Base-by-base conservation (phyloP, 2,329 filamentous ascomycete genomes). In the Pyrenochaeta sp. region DNA sequence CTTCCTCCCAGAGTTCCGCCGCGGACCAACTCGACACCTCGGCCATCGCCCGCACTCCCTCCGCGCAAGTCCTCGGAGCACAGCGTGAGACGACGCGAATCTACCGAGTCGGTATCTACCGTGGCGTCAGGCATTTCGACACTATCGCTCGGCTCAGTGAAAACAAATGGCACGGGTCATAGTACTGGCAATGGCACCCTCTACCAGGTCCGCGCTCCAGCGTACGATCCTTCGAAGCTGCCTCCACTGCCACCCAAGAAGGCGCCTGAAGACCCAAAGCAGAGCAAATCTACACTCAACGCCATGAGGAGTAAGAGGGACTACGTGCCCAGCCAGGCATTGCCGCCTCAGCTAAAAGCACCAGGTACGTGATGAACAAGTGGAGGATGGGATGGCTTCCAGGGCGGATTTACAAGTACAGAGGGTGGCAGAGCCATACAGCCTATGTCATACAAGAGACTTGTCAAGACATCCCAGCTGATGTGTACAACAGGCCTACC, bases 171-270 rank as follows among this genome's bases (percentile, higher is more conserved):
- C 20, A 72, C 73, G 21, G 75, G 69, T 23, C 58, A 64, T 46
- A 72, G 66, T n/a, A 72, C 73, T 42, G 51, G 69, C 65, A 52
- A 71, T 57, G 73, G 69, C 17, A 58, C 67, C 14, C 43, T 71
- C 20, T 71, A 74, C 51, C 73, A 77, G 37, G 73, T 83, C 42
- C 80, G 81, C 63, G 83, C 85, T 5, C 85, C 86, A 9, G 80
- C 81, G 41, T 88, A 82, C 73, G 83, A 85, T 54, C 81, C 84
- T 43, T 71, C 79, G 12, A 78, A 80, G 32, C 71, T 87, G 9
- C 85, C 85, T 45, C 76, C 81, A 27, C 73, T 87, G 31, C 84
- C 84, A 43, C 79, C 82, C 1, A 85, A 81, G 62, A 74, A 68
- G 45, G 64, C 69, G n/a, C 66, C 74, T n/a, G 75, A 77, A 43